phyloP scores from a whole-genome alignment of 768 basidiomycete species.

The Tremella fuciformis region DNA sequence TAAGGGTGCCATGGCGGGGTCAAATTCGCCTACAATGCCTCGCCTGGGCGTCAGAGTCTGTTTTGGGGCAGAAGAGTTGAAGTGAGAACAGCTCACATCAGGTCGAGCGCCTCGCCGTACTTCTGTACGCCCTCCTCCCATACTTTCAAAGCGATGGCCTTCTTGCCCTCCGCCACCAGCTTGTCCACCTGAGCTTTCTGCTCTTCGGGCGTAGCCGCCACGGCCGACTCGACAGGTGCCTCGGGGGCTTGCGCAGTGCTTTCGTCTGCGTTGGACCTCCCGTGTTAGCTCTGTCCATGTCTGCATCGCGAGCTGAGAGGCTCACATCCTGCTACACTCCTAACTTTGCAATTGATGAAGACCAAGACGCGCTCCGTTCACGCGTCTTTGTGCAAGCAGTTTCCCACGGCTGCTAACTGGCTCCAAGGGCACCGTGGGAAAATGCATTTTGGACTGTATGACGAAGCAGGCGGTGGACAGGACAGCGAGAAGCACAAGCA shows the following conservation, averaged over 20 bases:
- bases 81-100: constrained; percentile 31
- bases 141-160: constrained; percentile 47
- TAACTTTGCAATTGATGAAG: no score
- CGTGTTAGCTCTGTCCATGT: neutral
- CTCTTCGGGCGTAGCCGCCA: neutral
- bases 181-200: constrained; percentile 23
- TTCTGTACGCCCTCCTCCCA: constrained; percentile 50
- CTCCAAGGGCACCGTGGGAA: no score
- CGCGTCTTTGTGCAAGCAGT: no score
- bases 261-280: no score
- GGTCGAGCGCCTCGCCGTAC: constrained; percentile 48
- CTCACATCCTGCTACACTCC: no score
- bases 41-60: constrained; percentile 30
- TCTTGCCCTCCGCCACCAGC: constrained; percentile 48
- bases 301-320: neutral
- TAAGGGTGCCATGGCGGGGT: constrained; percentile 78
- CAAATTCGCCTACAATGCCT: constrained; percentile 65
- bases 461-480: no score
- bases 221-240: no score
- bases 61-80: neutral
- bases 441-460: no score
- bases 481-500: no score
- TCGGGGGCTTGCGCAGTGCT: no score
- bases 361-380: no score
- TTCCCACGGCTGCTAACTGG: no score